Evolutionary conservation across 768 basidiomycete genomes (phyloP).

Genomic region (Hygrophorus pudorinus): DNA sequence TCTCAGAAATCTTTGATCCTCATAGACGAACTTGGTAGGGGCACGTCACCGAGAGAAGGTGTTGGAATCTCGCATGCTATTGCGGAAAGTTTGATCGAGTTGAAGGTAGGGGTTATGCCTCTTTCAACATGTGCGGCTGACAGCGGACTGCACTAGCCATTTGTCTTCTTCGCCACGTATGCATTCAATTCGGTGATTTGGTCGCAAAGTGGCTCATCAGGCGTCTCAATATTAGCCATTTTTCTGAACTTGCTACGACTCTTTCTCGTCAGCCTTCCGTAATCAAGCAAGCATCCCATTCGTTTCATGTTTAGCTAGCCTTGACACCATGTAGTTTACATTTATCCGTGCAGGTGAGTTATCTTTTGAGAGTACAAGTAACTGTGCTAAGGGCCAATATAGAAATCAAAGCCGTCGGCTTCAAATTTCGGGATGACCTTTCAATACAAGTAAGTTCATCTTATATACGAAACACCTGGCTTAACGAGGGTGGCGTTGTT

Average conservation of each 20-base stretch:
- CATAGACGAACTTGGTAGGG: constrained; percentile 89
- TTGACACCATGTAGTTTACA: constrained; percentile 49
- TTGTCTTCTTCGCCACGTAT: constrained; percentile 88
- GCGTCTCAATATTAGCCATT: constrained; percentile 43
- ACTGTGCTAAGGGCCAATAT: constrained; percentile 1
- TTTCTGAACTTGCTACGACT: constrained; percentile 67
- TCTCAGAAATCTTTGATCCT: constrained; percentile 64
- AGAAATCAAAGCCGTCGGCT: constrained; percentile 46
- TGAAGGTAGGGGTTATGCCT: constrained; percentile 42
- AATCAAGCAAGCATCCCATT: constrained; percentile 47
- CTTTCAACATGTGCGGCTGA: not conserved
- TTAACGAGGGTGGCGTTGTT: not conserved
- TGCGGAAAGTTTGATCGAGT: constrained; percentile 62
- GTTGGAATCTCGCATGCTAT: constrained; percentile 79
- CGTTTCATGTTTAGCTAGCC: not conserved
- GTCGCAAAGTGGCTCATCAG: not conserved
- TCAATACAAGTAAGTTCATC: constrained; percentile 54
- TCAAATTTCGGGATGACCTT: constrained; percentile 62
- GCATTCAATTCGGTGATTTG: constrained; percentile 9
- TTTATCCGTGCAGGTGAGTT: constrained; percentile 61
- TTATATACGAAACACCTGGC: not conserved
- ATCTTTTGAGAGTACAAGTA: not conserved
- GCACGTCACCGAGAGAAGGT: constrained; percentile 79
- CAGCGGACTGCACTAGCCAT: constrained; percentile 37
- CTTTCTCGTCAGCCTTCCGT: constrained; percentile 72